These are phyloP conservation scores for Nicotiana knightiana DNA, from an alignment of 257 asterid species.

Conservation along the genomic window DNA sequence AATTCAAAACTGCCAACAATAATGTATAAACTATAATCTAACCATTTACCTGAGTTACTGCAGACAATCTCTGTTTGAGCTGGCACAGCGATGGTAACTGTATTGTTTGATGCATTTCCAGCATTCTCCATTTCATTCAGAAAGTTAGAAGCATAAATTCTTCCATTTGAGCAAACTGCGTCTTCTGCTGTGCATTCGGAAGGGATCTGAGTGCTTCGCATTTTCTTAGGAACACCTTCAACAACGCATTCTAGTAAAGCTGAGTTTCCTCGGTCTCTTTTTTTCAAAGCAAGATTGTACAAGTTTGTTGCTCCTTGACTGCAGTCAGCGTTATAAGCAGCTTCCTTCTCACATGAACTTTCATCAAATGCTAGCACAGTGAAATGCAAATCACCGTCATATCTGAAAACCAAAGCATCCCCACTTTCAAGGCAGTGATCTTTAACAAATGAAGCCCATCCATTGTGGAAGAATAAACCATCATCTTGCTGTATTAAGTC, in stretches of 20 bases:
- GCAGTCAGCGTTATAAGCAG: slow-evolving; percentile 47
- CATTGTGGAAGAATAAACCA: slow-evolving; percentile 28
- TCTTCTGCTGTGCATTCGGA: slow-evolving; percentile 31
- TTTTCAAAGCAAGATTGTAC: slow-evolving; percentile 26
- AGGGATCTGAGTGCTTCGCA: slow-evolving; percentile 39
- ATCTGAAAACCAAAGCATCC: slow-evolving; percentile 50
- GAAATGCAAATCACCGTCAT: slow-evolving; percentile 65
- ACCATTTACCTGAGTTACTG: slow-evolving; percentile 41
- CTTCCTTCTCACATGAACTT: slow-evolving; percentile 73
- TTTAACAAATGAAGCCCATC: slow-evolving; percentile 41
- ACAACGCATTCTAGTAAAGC: slow-evolving; percentile 35
- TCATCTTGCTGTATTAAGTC: slow-evolving; percentile 28
- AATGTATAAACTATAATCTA: slow-evolving; percentile 5
- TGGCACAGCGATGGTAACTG: slow-evolving; percentile 52
- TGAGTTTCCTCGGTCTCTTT: slow-evolving; percentile 55
- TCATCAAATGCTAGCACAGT: slow-evolving; percentile 67
- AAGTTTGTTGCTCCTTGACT: slow-evolving; percentile 46
- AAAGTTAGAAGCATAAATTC: background rate
- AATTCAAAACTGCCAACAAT: background rate
- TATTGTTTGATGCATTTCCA: slow-evolving; percentile 24
- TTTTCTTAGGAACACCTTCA: slow-evolving; percentile 61
- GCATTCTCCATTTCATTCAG: slow-evolving; percentile 15
- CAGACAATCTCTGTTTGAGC: slow-evolving; percentile 31
- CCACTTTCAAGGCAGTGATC: slow-evolving; percentile 40
- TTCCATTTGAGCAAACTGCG: slow-evolving; percentile 13